phyloP scores from a whole-genome alignment of 2,329 filamentous ascomycete genomes.

The Nannizziopsis barbatae region DNA sequence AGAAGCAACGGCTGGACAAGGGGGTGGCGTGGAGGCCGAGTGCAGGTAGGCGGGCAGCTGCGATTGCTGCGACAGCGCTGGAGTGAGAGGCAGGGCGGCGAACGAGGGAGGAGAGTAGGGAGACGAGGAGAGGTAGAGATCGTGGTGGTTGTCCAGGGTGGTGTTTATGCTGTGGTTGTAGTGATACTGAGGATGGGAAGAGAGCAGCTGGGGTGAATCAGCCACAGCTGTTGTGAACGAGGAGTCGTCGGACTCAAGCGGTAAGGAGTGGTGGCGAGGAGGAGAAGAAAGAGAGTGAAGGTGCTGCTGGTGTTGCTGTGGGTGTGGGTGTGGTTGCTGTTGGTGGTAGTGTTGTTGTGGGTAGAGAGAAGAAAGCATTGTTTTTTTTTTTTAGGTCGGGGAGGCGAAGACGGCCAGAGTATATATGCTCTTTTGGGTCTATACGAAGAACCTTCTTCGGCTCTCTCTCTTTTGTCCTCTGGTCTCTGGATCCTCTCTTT shows the following conservation, averaged over 20 bases:
- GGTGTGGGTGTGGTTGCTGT: background rate
- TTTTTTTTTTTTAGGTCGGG: background rate
- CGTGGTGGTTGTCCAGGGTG: background rate
- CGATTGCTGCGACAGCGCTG: conserved; percentile 10
- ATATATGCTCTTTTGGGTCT: background rate
- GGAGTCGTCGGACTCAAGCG: too few species aligned
- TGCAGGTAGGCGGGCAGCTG: conserved; percentile 1
- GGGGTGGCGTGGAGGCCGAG: conserved; percentile 4
- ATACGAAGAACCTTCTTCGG: too few species aligned
- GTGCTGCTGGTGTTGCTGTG: conserved; percentile 1
- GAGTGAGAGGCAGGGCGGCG: conserved; percentile 12
- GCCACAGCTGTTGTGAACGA: too few species aligned
- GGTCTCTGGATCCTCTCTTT: too few species aligned
- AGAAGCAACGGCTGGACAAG: conserved; percentile 8
- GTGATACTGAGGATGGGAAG: conserved; percentile 8
- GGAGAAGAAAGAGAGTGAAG: background rate
- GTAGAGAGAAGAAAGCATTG: conserved; percentile 5
- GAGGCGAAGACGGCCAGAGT: conserved; percentile 3
- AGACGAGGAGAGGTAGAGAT: background rate
- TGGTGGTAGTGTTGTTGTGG: conserved; percentile 4
- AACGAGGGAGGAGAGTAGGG: conserved; percentile 1
- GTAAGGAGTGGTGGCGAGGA: background rate
- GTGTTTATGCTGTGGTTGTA: conserved; percentile 4
- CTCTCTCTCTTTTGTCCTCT: too few species aligned
- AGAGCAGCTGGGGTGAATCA: conserved; percentile 7